A percentile compares a stretch with the other conserved stretches of the same genome.
Conservation (phyloP, 768 basidiomycete genomes). For the Termitomyces sp. region DNA sequence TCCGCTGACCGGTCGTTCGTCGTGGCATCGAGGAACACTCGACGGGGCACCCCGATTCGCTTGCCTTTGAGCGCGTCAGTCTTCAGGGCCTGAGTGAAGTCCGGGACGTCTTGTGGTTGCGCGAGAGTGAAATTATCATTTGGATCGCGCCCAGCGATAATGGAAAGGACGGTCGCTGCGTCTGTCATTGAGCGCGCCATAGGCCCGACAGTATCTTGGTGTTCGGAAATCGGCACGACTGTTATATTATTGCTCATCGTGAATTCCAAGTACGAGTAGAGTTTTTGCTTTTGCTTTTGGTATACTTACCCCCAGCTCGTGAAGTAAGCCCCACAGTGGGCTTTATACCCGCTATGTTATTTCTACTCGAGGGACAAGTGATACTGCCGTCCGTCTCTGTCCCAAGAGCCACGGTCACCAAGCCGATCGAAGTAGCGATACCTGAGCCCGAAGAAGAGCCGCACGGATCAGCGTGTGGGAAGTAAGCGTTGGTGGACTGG, state of each 20-base stretch:
- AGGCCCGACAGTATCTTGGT: constrained; percentile 58
- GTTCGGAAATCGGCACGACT: constrained; percentile 53
- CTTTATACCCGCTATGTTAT: constrained; percentile 55
- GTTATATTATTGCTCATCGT: not conserved
- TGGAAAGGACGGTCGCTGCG: constrained; percentile 47
- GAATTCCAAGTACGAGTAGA: not conserved
- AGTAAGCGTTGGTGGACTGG: constrained; percentile 45
- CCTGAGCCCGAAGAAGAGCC: constrained; percentile 60
- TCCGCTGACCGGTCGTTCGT: constrained; percentile 27
- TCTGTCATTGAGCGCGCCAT: constrained; percentile 49
- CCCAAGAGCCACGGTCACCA: constrained; percentile 41
- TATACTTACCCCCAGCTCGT: constrained; percentile 42
- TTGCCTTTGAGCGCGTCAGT: constrained; percentile 40
- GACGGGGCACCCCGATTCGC: constrained; percentile 49
- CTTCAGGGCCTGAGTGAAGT: constrained; percentile 49
- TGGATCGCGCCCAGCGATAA: constrained; percentile 49
- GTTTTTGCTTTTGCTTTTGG: too few species aligned
- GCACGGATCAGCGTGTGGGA: constrained; percentile 44
- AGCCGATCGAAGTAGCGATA: constrained; percentile 45
- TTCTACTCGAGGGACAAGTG: constrained; percentile 42
- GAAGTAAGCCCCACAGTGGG: constrained; percentile 57
- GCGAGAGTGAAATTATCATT: constrained; percentile 50
- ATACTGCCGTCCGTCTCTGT: constrained; percentile 53
- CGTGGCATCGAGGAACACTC: constrained; percentile 27
- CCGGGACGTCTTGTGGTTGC: constrained; percentile 47